These are phyloP conservation scores for Rutstroemia sp. DNA, from an alignment of 2,329 filamentous ascomycete genomes.

Conservation along the genomic window DNA sequence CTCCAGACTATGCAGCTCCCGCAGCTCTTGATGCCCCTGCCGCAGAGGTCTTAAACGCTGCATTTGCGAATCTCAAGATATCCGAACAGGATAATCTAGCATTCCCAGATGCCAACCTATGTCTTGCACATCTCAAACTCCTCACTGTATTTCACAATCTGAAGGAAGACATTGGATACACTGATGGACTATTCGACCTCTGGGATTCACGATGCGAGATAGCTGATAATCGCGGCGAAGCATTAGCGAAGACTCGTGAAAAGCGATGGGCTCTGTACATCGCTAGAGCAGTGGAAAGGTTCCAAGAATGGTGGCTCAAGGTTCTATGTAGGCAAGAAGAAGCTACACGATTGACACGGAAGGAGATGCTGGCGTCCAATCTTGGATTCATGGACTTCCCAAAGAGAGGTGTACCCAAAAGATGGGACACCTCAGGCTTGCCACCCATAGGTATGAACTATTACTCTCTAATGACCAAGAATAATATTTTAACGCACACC, in stretches of 20 bases:
- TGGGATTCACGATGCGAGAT: conserved; percentile 35
- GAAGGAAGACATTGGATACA: conserved; percentile 58
- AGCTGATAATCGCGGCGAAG: conserved; percentile 28
- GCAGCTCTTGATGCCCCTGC: conserved; percentile 17
- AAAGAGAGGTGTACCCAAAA: conserved; percentile 1
- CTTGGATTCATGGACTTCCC: conserved; percentile 7
- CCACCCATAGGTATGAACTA: conserved; percentile 50
- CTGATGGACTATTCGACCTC: conserved; percentile 60
- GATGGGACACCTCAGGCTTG: conserved; percentile 29
- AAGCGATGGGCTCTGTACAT: conserved; percentile 68
- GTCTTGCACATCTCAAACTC: conserved; percentile 67
- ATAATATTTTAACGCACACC: neutral
- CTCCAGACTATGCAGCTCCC: neutral
- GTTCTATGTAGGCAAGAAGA: conserved; percentile 18
- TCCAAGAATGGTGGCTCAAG: conserved; percentile 54
- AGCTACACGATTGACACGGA: conserved; percentile 19
- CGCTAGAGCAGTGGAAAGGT: conserved; percentile 58
- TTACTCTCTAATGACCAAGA: neutral
- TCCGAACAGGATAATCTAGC: conserved; percentile 15
- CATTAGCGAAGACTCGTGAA: conserved; percentile 50
- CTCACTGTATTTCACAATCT: conserved; percentile 60
- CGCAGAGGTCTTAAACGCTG: conserved; percentile 21
- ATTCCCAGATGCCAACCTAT: conserved; percentile 45
- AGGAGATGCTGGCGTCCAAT: conserved; percentile 15
- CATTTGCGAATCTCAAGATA: conserved; percentile 35